Conservation (phyloP, 2,329 filamentous ascomycete genomes). For the Trichophyton mentagrophytes region DNA sequence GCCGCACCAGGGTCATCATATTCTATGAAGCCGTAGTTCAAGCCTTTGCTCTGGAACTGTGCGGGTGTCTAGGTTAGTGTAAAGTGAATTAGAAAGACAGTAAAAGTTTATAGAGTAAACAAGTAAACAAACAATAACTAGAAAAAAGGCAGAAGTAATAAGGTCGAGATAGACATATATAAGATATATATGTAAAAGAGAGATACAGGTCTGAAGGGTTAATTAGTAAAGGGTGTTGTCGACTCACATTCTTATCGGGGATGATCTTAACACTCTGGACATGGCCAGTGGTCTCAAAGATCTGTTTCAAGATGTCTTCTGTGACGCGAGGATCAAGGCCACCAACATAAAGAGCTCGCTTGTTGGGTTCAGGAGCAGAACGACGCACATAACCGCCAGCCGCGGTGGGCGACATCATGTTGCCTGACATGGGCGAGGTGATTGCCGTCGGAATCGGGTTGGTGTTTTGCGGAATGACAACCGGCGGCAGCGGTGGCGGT, state of each 20-base stretch:
- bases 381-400: constrained; percentile 72
- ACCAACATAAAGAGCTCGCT: constrained; percentile 90
- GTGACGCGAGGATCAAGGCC: constrained; percentile 90
- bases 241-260: constrained; percentile 94
- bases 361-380: constrained; percentile 94
- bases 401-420: constrained; percentile 73
- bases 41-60: constrained; percentile 66
- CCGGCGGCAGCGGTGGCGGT: constrained; percentile 70
- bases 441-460: constrained; percentile 91
- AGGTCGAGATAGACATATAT: constrained; percentile 7
- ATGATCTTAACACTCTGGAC: constrained; percentile 99
- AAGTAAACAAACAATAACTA: constrained; percentile 1
- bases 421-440: constrained; percentile 68
- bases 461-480: constrained; percentile 86
- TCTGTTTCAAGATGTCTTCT: constrained; percentile 90
- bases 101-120: background rate
- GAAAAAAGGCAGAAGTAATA: too few species aligned
- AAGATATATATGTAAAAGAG: background rate
- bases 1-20: constrained; percentile 96
- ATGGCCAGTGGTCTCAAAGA: constrained; percentile 97
- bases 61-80: background rate
- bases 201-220: background rate
- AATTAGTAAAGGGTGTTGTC: background rate
- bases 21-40: constrained; percentile 98
- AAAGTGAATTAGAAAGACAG: background rate